Evolutionary conservation across 495 filamentous ascomycete genomes (phyloP).

Genomic region (Xylaria scruposa): DNA sequence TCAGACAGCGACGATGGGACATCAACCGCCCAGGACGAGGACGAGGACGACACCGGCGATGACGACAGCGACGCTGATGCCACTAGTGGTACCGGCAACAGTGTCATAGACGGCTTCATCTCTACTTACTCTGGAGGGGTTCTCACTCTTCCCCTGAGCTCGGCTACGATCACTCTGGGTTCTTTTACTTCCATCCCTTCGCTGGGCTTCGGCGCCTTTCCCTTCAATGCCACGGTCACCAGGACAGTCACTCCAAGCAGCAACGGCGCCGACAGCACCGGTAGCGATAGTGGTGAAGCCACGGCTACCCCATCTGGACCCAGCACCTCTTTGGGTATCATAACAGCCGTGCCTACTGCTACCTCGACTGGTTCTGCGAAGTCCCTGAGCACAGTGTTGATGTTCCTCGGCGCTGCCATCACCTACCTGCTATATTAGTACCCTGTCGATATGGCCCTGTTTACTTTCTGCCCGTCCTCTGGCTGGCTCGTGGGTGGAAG

Average conservation of each 20-base stretch:
- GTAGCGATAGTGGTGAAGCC: slow-evolving; percentile 15
- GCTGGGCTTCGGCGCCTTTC: slow-evolving; percentile 2
- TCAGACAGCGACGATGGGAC: neutral
- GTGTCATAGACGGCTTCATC: neutral
- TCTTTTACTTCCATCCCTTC: neutral
- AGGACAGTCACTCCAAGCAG: neutral
- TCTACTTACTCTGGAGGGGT: slow-evolving; percentile 11
- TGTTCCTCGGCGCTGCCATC: slow-evolving; percentile 30
- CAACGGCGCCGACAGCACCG: slow-evolving; percentile 28
- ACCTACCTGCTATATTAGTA: slow-evolving; percentile 24
- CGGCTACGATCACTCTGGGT: slow-evolving; percentile 19
- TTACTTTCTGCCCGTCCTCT: neutral
- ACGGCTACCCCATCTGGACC: slow-evolving; percentile 37
- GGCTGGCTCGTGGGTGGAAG: neutral
- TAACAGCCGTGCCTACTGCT: slow-evolving; percentile 23
- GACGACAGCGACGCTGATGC: neutral
- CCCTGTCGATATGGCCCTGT: neutral
- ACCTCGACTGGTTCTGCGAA: slow-evolving; percentile 23
- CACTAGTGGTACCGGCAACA: slow-evolving; percentile 3
- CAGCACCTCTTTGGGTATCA: slow-evolving; percentile 31
- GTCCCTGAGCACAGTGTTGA: slow-evolving; percentile 30
- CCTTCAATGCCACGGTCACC: slow-evolving; percentile 18
- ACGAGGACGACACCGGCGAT: neutral
- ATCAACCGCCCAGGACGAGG: neutral
- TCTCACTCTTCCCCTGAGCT: slow-evolving; percentile 10